Percentiles rank a stretch among this genome's conserved stretches.
Evolutionary conservation across 2,329 filamentous ascomycete species (phyloP).

Genomic region (Epichloe hybrida): DNA sequence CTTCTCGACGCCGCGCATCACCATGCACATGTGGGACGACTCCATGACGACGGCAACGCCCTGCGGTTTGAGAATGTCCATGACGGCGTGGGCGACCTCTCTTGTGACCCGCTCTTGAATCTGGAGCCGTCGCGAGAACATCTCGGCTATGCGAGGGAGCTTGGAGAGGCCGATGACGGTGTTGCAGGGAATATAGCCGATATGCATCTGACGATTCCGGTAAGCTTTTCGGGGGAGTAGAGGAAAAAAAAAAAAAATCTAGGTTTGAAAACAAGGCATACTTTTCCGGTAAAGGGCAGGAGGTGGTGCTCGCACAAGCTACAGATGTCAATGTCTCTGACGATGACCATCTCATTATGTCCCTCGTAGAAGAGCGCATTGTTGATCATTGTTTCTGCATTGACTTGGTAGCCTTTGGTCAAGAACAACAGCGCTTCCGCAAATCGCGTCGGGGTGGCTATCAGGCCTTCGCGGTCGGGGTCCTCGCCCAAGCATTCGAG

Average conservation of each 20-base stretch:
- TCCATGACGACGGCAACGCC: slow-evolving; percentile 98
- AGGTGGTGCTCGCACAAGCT: slow-evolving; percentile 94
- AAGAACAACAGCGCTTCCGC: slow-evolving; percentile 93
- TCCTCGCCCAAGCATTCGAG: slow-evolving; percentile 59
- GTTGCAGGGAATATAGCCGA: slow-evolving; percentile 87
- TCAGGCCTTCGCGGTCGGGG: slow-evolving; percentile 48
- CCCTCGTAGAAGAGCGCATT: slow-evolving; percentile 91
- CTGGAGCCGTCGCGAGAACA: slow-evolving; percentile 87
- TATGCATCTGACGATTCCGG: slow-evolving; percentile 63
- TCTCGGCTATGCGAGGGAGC: slow-evolving; percentile 86
- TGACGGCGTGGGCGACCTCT: slow-evolving; percentile 90
- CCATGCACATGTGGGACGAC: slow-evolving; percentile 93
- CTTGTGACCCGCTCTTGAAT: slow-evolving; percentile 95
- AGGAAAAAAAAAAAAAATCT: not conserved
- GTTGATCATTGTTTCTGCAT: slow-evolving; percentile 82
- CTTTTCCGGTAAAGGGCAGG: slow-evolving; percentile 92
- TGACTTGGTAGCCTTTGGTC: slow-evolving; percentile 94
- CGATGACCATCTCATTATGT: slow-evolving; percentile 93
- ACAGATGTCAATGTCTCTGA: slow-evolving; percentile 94
- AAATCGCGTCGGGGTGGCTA: slow-evolving; percentile 68
- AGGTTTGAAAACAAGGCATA: slow-evolving; percentile 21
- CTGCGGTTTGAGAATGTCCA: slow-evolving; percentile 83
- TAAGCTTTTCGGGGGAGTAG: not conserved
- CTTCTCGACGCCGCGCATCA: slow-evolving; percentile 95
- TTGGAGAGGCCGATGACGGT: slow-evolving; percentile 93